These are phyloP conservation scores for Pseudonitzschia delicatissima DNA, from an alignment of 108 stramenopile species.

Conservation along the genomic window DNA sequence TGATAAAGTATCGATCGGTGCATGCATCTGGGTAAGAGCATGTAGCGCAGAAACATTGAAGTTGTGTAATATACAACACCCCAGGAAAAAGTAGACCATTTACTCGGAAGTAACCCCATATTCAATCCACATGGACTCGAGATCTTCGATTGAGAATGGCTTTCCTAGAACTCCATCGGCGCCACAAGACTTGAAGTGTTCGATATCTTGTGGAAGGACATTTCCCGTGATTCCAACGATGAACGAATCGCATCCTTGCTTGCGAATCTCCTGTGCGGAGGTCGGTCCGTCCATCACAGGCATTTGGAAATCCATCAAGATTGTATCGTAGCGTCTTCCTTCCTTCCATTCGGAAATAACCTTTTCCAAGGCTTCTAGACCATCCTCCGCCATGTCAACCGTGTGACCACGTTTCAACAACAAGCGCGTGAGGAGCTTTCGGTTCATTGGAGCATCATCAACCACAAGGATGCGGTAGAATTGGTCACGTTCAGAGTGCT, in stretches of 20 bases:
- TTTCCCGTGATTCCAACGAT: conserved; percentile 50
- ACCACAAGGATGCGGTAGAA: conserved; percentile 22
- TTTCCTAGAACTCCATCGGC: conserved; percentile 41
- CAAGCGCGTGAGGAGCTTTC: conserved; percentile 35
- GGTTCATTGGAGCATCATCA: conserved; percentile 34
- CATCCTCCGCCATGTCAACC: conserved; percentile 38
- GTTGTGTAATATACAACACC: too few species aligned
- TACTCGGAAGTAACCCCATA: neutral
- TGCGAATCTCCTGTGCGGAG: conserved; percentile 27
- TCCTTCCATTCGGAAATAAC: conserved; percentile 6
- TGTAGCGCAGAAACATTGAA: too few species aligned
- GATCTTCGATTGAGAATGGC: conserved; percentile 28
- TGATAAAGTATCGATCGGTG: too few species aligned
- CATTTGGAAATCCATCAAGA: conserved; percentile 49
- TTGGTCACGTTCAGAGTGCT: neutral
- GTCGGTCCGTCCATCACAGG: conserved; percentile 41
- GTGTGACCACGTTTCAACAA: conserved; percentile 27
- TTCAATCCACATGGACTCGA: conserved; percentile 25
- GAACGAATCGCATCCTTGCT: conserved; percentile 27
- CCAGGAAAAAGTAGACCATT: too few species aligned
- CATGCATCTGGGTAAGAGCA: too few species aligned
- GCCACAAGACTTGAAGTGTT: conserved; percentile 33
- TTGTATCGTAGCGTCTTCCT: conserved; percentile 22
- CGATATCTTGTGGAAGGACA: conserved; percentile 36
- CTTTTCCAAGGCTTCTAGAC: conserved; percentile 27